Conservation (phyloP, 345 rosid species). For the Kernera saxatilis region DNA sequence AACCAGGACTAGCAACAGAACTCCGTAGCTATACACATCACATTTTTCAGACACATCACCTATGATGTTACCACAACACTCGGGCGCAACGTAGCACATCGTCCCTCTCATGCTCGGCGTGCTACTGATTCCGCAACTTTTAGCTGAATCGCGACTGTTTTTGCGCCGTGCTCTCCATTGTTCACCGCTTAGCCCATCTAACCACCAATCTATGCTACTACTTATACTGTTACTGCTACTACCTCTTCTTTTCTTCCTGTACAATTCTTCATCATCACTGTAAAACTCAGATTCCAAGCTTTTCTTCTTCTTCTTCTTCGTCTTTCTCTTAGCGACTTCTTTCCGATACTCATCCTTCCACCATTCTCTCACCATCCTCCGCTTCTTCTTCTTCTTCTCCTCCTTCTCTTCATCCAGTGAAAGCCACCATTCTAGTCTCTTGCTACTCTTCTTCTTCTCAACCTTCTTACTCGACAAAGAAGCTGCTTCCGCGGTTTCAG, state of each 20-base stretch:
- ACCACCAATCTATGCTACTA: slow-evolving; percentile 81
- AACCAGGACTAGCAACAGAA: slow-evolving; percentile 61
- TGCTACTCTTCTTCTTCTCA: slow-evolving; percentile 44
- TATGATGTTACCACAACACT: slow-evolving; percentile 61
- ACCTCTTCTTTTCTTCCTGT: slow-evolving; percentile 36
- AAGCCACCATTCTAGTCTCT: slow-evolving; percentile 85
- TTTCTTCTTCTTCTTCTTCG: slow-evolving; percentile 50
- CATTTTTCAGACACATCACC: slow-evolving; percentile 65
- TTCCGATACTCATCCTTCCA: slow-evolving; percentile 95
- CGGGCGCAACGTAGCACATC: slow-evolving; percentile 86
- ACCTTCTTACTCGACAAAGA: slow-evolving; percentile 13
- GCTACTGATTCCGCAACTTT: slow-evolving; percentile 72
- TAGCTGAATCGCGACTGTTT: slow-evolving; percentile 64
- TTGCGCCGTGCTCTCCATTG: slow-evolving; percentile 43
- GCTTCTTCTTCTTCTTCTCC: slow-evolving; percentile 53
- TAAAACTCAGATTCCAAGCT: slow-evolving; percentile 29
- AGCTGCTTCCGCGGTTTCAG: slow-evolving; percentile 32
- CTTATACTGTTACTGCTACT: slow-evolving; percentile 45
- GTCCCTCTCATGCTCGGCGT: slow-evolving; percentile 99
- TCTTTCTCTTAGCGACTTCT: slow-evolving; percentile 67
- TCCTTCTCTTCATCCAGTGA: slow-evolving; percentile 69
- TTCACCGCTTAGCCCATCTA: slow-evolving; percentile 74
- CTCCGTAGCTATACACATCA: slow-evolving; percentile 90
- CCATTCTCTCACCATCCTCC: slow-evolving; percentile 83
- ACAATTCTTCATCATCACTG: slow-evolving; percentile 40